Percentiles rank a stretch among this genome's conserved stretches.
phyloP scores from a whole-genome alignment of 441 rosid species.

The Hura crepitans region DNA sequence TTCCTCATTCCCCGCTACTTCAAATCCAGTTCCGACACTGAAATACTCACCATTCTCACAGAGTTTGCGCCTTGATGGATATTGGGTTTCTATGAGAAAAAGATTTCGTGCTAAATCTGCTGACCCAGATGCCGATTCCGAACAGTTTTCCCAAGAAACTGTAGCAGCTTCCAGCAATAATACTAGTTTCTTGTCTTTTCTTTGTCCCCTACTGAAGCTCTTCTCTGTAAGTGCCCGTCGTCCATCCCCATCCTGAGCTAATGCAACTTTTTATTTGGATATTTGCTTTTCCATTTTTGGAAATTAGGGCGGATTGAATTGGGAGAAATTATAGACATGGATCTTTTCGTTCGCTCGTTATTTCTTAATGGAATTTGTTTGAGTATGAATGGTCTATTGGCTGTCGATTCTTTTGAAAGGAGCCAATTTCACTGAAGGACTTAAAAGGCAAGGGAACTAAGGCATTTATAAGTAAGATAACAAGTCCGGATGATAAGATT shows the following conservation, averaged over 20 bases:
- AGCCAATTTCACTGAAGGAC: too few relatives aligned
- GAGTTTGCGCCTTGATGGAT: conserved; percentile 12
- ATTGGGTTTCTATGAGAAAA: conserved; percentile 22
- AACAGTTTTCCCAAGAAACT: conserved; percentile 11
- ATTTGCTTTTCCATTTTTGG: too few relatives aligned
- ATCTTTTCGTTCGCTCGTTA: background rate
- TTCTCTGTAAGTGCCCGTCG: conserved; percentile 50
- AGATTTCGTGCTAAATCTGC: conserved; percentile 32
- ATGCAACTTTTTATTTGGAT: too few relatives aligned
- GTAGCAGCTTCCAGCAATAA: conserved; percentile 16
- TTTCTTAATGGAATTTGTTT: too few relatives aligned
- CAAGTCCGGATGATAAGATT: too few relatives aligned
- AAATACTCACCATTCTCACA: conserved; percentile 9
- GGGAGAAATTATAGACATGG: background rate
- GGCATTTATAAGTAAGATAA: too few relatives aligned
- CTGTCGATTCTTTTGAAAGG: too few relatives aligned
- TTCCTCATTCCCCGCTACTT: conserved; percentile 18
- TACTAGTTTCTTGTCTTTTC: conserved; percentile 64
- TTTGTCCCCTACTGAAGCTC: conserved; percentile 75
- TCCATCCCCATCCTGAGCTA: background rate
- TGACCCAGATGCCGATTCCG: conserved; percentile 23
- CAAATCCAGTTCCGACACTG: conserved; percentile 24
- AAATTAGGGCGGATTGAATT: background rate
- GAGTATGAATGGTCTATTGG: too few relatives aligned
- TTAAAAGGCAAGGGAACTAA: too few relatives aligned